phyloP scores from a whole-genome alignment of 768 basidiomycete species.

The Russula foetens region DNA sequence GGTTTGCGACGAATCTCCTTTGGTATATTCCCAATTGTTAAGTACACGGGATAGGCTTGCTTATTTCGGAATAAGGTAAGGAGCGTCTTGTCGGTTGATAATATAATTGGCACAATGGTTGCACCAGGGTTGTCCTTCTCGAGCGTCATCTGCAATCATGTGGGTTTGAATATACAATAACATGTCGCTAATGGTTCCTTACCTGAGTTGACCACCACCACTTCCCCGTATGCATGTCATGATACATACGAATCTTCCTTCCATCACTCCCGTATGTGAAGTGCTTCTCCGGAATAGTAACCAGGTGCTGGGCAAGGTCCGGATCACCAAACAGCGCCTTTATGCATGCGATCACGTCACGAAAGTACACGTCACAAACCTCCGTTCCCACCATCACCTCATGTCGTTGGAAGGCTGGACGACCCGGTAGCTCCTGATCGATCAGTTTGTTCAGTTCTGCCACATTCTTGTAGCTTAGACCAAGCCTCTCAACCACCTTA shows the following conservation, averaged over 20 bases:
- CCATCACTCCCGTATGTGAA: no score
- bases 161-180: no score
- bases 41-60: neutral
- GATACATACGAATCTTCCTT: no score
- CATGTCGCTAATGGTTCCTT: no score
- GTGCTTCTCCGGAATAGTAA: neutral
- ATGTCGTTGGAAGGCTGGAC: neutral
- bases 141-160: neutral
- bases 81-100: no score
- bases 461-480: no score
- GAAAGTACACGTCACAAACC: neutral
- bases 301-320: neutral
- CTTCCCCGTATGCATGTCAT: no score
- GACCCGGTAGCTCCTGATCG: neutral
- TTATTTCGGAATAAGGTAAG: neutral
- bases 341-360: neutral
- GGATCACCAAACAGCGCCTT: neutral
- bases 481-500: no score
- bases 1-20: no score
- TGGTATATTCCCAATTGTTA: neutral
- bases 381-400: neutral
- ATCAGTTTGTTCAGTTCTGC: no score
- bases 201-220: no score
- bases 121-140: neutral
- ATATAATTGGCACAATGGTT: neutral